These are phyloP conservation scores for Phytomonas sp. DNA, from an alignment of 208 protist genomes.

Conservation along the genomic window DNA sequence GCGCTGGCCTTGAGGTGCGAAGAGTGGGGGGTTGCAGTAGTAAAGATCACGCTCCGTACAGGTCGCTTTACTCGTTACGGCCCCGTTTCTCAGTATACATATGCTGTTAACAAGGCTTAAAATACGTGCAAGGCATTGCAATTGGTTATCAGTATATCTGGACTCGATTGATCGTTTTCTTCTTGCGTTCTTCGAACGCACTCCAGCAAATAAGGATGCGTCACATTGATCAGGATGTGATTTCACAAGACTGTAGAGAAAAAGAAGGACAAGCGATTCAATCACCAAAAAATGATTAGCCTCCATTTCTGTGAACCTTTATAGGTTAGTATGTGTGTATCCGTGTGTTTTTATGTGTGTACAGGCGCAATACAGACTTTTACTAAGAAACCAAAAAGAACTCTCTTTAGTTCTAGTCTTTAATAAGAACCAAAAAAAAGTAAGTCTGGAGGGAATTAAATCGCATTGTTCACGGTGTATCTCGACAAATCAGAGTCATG, in stretches of 20 bases:
- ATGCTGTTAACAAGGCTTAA: neutral
- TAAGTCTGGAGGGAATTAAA: neutral
- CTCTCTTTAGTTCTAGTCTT: neutral
- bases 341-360: neutral
- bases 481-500: neutral
- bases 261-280: constrained; percentile 9
- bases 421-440: neutral
- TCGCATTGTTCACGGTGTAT: neutral
- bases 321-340: constrained; percentile 2
- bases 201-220: neutral
- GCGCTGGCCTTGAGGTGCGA: constrained; percentile 25
- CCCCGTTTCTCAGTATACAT: neutral
- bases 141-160: neutral
- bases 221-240: neutral
- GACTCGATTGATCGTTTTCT: neutral
- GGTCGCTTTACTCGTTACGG: neutral
- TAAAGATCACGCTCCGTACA: constrained; percentile 76
- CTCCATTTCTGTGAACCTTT: neutral
- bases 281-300: neutral
- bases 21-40: constrained; percentile 57
- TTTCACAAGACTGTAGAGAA: neutral
- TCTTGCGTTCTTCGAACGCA: neutral
- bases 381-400: neutral
- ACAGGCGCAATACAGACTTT: constrained; percentile 2
- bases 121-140: neutral